These are phyloP conservation scores for Penicillium sumatraense DNA, from an alignment of 2,329 filamentous ascomycete genomes.

Conservation along the genomic window DNA sequence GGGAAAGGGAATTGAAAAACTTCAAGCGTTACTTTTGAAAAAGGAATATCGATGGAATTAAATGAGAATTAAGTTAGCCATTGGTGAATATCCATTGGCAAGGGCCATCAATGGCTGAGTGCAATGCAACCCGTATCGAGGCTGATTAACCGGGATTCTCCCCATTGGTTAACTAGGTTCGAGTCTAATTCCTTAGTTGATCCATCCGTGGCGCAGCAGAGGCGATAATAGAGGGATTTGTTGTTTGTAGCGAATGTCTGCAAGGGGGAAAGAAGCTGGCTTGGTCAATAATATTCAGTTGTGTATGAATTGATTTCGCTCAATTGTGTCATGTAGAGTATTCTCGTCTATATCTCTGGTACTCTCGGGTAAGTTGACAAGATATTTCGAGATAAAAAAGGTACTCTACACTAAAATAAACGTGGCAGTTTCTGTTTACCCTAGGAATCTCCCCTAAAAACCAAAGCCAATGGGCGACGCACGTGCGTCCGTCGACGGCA, in stretches of 20 bases:
- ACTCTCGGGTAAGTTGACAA: background rate
- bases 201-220: background rate
- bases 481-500: conserved; percentile 18
- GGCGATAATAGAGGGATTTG: conserved; percentile 8
- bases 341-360: too few relatives aligned
- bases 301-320: too few relatives aligned
- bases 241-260: too few relatives aligned
- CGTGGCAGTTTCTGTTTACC: too few relatives aligned
- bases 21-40: background rate
- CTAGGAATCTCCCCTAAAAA: conserved; percentile 1
- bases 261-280: too few relatives aligned
- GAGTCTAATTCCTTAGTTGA: conserved; percentile 2
- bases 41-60: background rate
- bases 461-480: conserved; percentile 18
- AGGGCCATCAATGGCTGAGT: background rate
- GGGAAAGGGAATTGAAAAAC: background rate
- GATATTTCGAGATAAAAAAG: too few relatives aligned
- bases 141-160: background rate
- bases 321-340: too few relatives aligned
- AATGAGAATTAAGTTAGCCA: background rate
- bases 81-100: background rate
- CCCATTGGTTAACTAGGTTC: conserved; percentile 13
- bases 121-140: background rate
- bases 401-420: too few relatives aligned
- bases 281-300: too few relatives aligned